These are phyloP conservation scores for Kregervanrija fluxuum DNA, from an alignment of 805 yeast species.

Conservation along the genomic window DNA sequence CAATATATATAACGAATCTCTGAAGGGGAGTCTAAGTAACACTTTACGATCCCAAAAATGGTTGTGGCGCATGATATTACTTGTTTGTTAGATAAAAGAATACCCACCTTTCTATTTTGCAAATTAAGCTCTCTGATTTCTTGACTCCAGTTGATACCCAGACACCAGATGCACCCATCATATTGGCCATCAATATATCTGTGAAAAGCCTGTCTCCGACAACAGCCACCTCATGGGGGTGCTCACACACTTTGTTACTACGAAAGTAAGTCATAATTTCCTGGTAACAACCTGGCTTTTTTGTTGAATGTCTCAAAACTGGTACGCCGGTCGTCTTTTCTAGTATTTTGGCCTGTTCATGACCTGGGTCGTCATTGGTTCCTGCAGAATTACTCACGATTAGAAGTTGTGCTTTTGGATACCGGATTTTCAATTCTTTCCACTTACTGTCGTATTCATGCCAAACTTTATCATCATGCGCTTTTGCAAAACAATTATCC, in stretches of 20 bases:
- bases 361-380: slow-evolving; percentile 60
- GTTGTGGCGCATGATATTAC: background rate
- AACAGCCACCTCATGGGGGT: slow-evolving; percentile 65
- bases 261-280: slow-evolving; percentile 61
- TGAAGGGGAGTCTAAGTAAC: too few species aligned
- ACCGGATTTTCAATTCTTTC: slow-evolving; percentile 43
- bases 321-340: slow-evolving; percentile 62
- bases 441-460: slow-evolving; percentile 58
- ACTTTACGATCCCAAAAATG: background rate
- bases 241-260: slow-evolving; percentile 34
- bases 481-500: slow-evolving; percentile 90
- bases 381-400: slow-evolving; percentile 95
- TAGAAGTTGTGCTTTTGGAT: slow-evolving; percentile 57
- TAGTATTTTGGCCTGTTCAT: slow-evolving; percentile 51
- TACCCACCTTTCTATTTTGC: slow-evolving; percentile 42
- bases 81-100: slow-evolving; percentile 5
- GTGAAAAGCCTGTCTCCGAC: slow-evolving; percentile 91
- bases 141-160: slow-evolving; percentile 81
- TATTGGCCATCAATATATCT: slow-evolving; percentile 88
- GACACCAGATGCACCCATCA: slow-evolving; percentile 80
- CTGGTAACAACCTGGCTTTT: slow-evolving; percentile 73
- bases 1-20: too few species aligned
- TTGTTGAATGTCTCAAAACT: slow-evolving; percentile 64
- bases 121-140: slow-evolving; percentile 42
- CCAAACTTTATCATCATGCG: slow-evolving; percentile 75